phyloP scores from a whole-genome alignment of 2,329 filamentous ascomycete species.

The Neonectria ditissima region DNA sequence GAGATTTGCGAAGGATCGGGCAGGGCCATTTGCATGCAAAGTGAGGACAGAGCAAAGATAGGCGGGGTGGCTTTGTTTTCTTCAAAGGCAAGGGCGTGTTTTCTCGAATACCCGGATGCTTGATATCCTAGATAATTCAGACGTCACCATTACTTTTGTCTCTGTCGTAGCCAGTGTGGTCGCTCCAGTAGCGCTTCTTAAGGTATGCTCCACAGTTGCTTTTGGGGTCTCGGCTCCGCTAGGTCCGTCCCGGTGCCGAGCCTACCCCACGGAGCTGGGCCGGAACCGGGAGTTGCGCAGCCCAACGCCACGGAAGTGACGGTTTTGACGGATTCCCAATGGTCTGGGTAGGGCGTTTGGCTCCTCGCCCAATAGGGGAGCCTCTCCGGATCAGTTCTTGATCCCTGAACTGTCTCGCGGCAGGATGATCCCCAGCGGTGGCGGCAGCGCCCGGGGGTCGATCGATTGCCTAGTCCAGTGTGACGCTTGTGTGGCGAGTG shows the following conservation, averaged over 20 bases:
- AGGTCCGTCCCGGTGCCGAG: constrained; percentile 18
- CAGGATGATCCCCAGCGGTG: constrained; percentile 19
- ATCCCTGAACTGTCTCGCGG: constrained; percentile 32
- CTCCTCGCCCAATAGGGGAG: constrained; percentile 12
- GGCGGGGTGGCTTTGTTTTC: constrained; percentile 6
- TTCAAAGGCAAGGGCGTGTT: constrained; percentile 8
- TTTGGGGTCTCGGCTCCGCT: constrained; percentile 13
- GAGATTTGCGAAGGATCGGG: background rate
- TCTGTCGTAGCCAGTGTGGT: background rate
- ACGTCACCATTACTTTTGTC: background rate
- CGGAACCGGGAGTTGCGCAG: constrained; percentile 11
- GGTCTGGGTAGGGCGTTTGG: constrained; percentile 20
- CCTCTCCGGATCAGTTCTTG: constrained; percentile 12
- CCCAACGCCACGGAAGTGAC: constrained; percentile 14
- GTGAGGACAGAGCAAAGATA: constrained; percentile 1
- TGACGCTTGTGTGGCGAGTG: constrained; percentile 11
- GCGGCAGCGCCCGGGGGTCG: constrained; percentile 15
- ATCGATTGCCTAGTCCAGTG: constrained; percentile 14
- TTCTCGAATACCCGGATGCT: background rate
- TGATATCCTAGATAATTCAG: background rate
- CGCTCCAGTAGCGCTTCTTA: background rate
- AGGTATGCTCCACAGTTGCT: background rate
- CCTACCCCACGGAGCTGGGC: constrained; percentile 8
- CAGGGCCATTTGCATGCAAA: constrained; percentile 6
- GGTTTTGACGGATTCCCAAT: constrained; percentile 20